phyloP scores from a whole-genome alignment of 73 alveolate genomes.

The Breviolum minutum region DNA sequence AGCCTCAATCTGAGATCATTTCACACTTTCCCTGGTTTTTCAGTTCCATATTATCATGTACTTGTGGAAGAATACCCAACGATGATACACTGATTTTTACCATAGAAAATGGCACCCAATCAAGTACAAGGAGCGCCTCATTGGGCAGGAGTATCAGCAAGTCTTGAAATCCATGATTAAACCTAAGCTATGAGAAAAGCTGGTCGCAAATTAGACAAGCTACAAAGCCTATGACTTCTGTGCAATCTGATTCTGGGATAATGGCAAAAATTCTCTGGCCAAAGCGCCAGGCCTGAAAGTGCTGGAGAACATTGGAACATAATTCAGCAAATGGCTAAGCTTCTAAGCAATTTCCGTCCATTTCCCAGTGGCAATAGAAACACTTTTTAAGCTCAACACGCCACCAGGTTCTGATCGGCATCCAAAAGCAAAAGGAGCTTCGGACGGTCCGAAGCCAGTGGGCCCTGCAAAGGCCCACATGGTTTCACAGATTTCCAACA shows the following conservation, averaged over 20 bases:
- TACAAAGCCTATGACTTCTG: background rate
- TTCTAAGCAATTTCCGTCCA: too few relatives aligned
- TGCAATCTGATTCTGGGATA: background rate
- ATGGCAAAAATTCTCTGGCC: constrained; percentile 41
- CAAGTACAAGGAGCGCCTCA: background rate
- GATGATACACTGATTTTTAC: background rate
- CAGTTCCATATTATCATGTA: background rate
- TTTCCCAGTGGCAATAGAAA: background rate
- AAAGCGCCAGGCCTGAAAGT: background rate
- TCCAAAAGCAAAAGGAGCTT: constrained; percentile 21
- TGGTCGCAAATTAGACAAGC: background rate
- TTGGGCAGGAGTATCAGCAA: constrained; percentile 8
- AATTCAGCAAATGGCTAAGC: background rate
- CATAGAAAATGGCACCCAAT: background rate
- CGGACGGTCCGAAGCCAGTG: background rate
- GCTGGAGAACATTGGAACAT: background rate
- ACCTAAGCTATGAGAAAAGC: background rate
- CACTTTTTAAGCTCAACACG: background rate
- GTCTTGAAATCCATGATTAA: background rate
- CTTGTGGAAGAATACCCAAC: too few relatives aligned
- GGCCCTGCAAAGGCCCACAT: too few relatives aligned
- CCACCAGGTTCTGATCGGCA: background rate
- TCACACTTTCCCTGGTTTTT: background rate
- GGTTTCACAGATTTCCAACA: background rate
- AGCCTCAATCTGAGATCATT: background rate